Evolutionary conservation across 176 grass and related monocot species (phyloP).

Genomic region (Oryza punctata): DNA sequence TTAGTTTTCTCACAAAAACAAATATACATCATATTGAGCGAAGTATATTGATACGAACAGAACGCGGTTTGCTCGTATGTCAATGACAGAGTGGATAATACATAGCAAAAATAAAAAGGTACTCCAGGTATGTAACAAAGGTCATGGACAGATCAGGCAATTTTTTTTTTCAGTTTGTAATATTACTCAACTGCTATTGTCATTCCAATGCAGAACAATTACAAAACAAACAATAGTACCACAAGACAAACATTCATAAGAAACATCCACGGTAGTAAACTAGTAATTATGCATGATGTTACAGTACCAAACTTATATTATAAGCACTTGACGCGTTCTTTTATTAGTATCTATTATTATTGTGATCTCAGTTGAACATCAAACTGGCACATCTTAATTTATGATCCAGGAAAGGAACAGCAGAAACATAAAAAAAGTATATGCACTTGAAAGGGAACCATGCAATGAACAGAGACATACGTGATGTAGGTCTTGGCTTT

Average conservation of each 20-base stretch:
- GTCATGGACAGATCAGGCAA: not conserved
- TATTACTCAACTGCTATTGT: conserved; percentile 6
- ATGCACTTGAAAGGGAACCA: conserved; percentile 27
- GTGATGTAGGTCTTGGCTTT: conserved; percentile 70
- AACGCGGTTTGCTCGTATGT: not conserved
- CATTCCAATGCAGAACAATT: not conserved
- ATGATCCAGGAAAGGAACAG: conserved; percentile 4
- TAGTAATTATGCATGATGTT: not conserved
- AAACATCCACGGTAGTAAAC: not conserved
- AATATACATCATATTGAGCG: not conserved
- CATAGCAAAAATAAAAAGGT: conserved; percentile 9
- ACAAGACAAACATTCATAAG: not conserved
- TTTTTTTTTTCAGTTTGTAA: not conserved
- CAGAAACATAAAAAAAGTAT: conserved; percentile 10
- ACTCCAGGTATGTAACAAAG: not conserved
- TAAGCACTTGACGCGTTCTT: not conserved
- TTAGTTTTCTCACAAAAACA: not conserved
- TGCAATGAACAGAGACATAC: conserved; percentile 50
- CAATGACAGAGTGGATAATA: not conserved
- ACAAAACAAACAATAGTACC: not conserved
- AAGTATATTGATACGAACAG: not conserved
- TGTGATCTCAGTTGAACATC: not conserved
- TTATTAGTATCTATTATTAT: conserved; percentile 7
- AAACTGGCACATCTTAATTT: not conserved
- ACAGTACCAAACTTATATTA: not conserved